Conservation (phyloP, 1,284 basidiomycete genomes). For the Coriolopsis trogii region DNA sequence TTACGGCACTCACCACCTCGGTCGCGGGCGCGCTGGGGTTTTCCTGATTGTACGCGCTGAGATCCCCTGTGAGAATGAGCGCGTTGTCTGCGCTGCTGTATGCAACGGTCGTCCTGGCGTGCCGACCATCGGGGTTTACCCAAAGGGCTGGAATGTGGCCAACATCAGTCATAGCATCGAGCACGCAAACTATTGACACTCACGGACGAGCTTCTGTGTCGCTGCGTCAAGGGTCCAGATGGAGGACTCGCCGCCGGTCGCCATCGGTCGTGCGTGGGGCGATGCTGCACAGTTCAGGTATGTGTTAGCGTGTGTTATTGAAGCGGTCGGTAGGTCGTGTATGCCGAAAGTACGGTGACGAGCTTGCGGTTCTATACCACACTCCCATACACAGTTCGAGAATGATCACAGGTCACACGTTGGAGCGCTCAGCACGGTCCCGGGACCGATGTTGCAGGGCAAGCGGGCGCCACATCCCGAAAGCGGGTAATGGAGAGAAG, state of each 20-base stretch:
- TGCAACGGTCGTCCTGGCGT: conserved; percentile 16
- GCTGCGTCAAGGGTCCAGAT: conserved; percentile 27
- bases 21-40: conserved; percentile 7
- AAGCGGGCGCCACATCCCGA: conserved; percentile 2
- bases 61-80: conserved; percentile 24
- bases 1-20: conserved; percentile 18
- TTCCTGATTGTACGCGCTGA: conserved; percentile 21
- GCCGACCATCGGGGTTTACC: conserved; percentile 28
- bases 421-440: too few species aligned
- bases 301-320: background rate
- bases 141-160: conserved; percentile 21
- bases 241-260: conserved; percentile 22
- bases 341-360: background rate
- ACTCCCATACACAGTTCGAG: too few species aligned
- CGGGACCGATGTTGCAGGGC: too few species aligned
- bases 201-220: conserved; percentile 24
- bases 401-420: too few species aligned
- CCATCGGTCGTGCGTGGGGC: conserved; percentile 17
- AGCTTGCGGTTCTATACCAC: too few species aligned
- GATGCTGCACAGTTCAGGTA: conserved; percentile 7
- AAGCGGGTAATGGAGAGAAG: background rate
- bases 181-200: conserved; percentile 3
- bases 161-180: background rate
- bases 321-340: background rate
- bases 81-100: conserved; percentile 18